Evolutionary conservation across 2,329 filamentous ascomycete species (phyloP).

Genomic region (Beauveria medogensis): DNA sequence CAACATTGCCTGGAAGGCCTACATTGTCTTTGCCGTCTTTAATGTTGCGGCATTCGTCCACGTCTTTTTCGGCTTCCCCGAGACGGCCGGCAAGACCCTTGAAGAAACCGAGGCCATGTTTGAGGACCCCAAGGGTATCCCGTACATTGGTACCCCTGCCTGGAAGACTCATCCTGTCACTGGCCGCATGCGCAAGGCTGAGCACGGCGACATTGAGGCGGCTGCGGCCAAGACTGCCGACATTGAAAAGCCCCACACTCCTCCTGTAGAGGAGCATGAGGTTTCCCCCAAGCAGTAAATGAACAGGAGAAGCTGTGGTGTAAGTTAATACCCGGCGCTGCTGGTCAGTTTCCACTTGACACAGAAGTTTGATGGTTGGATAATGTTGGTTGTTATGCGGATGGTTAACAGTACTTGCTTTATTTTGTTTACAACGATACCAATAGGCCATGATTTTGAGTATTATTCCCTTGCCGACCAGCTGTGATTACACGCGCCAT

Average conservation of each 20-base stretch:
- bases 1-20: constrained; percentile 41
- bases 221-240: constrained; percentile 14
- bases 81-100: constrained; percentile 46
- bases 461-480: background rate
- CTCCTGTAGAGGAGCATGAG: constrained; percentile 7
- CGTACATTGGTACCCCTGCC: constrained; percentile 23
- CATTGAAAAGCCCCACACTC: constrained; percentile 12
- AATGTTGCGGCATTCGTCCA: constrained; percentile 42
- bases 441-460: constrained; percentile 2
- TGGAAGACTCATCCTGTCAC: constrained; percentile 24
- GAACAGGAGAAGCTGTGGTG: background rate
- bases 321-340: background rate
- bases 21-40: constrained; percentile 45
- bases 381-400: background rate
- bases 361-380: background rate
- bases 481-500: background rate
- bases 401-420: constrained; percentile 5
- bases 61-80: constrained; percentile 47
- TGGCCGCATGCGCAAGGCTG: constrained; percentile 14
- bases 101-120: constrained; percentile 46
- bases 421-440: constrained; percentile 8
- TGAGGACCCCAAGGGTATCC: constrained; percentile 26
- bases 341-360: background rate
- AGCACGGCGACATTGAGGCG: constrained; percentile 21
- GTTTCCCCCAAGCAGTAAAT: background rate